phyloP scores from a whole-genome alignment of 176 grass and related monocot species.

The Rhynchospora pubera region DNA sequence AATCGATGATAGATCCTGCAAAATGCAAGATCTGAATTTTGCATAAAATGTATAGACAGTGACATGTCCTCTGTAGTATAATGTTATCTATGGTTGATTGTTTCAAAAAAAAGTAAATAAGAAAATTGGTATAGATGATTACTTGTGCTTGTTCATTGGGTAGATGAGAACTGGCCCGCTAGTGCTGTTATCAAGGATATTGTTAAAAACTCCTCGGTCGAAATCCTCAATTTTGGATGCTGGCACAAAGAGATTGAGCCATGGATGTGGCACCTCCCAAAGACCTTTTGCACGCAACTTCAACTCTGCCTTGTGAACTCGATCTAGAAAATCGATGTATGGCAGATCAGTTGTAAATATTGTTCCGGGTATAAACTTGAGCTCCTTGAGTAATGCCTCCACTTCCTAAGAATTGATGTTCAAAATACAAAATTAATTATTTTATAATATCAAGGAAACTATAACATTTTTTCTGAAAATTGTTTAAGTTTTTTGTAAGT shows the following conservation, averaged over 20 bases:
- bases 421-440: background rate
- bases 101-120: background rate
- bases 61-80: background rate
- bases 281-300: slow-evolving; percentile 73
- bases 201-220: slow-evolving; percentile 67
- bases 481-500: too few relatives aligned
- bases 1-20: too few relatives aligned
- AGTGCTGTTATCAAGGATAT: slow-evolving; percentile 64
- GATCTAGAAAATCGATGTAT: slow-evolving; percentile 80
- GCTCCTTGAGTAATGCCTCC: slow-evolving; percentile 54
- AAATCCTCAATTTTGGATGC: slow-evolving; percentile 83
- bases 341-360: slow-evolving; percentile 87
- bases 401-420: slow-evolving; percentile 39
- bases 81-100: background rate
- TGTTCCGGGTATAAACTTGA: slow-evolving; percentile 61
- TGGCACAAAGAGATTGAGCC: slow-evolving; percentile 95
- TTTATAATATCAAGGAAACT: background rate
- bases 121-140: background rate
- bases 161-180: slow-evolving; percentile 95
- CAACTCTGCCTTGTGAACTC: slow-evolving; percentile 86
- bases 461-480: background rate
- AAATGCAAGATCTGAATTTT: too few relatives aligned
- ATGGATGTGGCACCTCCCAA: slow-evolving; percentile 96
- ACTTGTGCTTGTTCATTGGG: slow-evolving; percentile 94
- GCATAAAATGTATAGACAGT: background rate